These are phyloP conservation scores for Bolboschoenoplectus hybrid DNA, from an alignment of 202 grass and related monocot species.

Conservation along the genomic window DNA sequence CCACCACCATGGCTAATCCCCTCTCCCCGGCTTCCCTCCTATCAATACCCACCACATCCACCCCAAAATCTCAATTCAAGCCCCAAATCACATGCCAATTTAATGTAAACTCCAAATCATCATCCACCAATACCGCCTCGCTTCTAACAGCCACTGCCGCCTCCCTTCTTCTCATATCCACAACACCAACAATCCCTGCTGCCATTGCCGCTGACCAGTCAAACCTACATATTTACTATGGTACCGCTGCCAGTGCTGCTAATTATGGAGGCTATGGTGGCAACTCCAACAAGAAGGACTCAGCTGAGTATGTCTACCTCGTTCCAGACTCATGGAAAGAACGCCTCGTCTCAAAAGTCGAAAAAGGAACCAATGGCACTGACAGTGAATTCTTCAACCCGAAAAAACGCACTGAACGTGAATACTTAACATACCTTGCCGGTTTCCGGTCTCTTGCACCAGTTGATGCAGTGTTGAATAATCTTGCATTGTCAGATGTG, in stretches of 20 bases:
- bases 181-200: slow-evolving; percentile 35
- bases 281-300: slow-evolving; percentile 87
- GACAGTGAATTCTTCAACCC: slow-evolving; percentile 97
- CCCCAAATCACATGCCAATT: slow-evolving; percentile 28
- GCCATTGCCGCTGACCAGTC: slow-evolving; percentile 45
- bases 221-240: slow-evolving; percentile 70
- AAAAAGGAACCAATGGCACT: slow-evolving; percentile 99
- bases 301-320: slow-evolving; percentile 88
- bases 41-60: slow-evolving; percentile 35
- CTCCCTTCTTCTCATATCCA: slow-evolving; percentile 49
- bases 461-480: slow-evolving; percentile 68
- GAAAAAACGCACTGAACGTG: slow-evolving; percentile 67
- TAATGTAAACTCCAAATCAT: slow-evolving; percentile 27
- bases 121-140: slow-evolving; percentile 18
- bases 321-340: slow-evolving; percentile 85
- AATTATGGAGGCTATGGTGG: slow-evolving; percentile 98
- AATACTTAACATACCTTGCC: slow-evolving; percentile 81
- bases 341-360: slow-evolving; percentile 85
- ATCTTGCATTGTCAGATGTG: slow-evolving; percentile 89
- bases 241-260: slow-evolving; percentile 84
- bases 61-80: slow-evolving; percentile 35
- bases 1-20: slow-evolving; percentile 53
- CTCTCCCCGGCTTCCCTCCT: slow-evolving; percentile 53
- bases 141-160: slow-evolving; percentile 56
- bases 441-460: slow-evolving; percentile 75